Conservation (phyloP, 495 filamentous ascomycete genomes). For the Talaromyces thailandensis region DNA sequence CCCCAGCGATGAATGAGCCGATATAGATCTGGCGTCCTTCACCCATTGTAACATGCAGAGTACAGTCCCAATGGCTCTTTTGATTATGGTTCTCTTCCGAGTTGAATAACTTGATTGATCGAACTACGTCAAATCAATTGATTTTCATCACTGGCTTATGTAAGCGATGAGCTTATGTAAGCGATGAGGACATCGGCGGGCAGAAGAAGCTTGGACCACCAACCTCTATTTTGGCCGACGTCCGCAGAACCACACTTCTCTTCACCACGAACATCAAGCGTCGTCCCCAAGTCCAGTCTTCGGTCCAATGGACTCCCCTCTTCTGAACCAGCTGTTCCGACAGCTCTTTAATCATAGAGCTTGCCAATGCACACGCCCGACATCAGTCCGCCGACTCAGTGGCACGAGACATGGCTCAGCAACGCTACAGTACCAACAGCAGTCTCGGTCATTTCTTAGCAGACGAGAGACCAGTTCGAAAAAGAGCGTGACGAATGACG, state of each 20-base stretch:
- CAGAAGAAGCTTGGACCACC: slow-evolving; percentile 24
- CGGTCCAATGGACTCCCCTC: slow-evolving; percentile 67
- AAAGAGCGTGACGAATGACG: slow-evolving; percentile 20
- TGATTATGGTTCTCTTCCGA: background rate
- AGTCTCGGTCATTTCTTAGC: slow-evolving; percentile 35
- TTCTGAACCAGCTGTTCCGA: slow-evolving; percentile 69
- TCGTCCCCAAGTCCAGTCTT: background rate
- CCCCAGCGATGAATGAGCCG: slow-evolving; percentile 64
- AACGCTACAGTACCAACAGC: slow-evolving; percentile 11
- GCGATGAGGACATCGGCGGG: background rate
- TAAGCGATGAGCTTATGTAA: slow-evolving; percentile 2
- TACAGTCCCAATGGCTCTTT: background rate
- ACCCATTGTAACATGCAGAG: background rate
- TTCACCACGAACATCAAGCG: background rate
- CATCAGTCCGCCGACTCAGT: background rate
- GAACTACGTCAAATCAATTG: background rate
- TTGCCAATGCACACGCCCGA: slow-evolving; percentile 43
- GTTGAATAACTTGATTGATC: background rate
- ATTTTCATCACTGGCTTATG: background rate
- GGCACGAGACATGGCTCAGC: background rate
- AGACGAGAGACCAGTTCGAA: slow-evolving; percentile 21
- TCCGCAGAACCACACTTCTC: slow-evolving; percentile 7
- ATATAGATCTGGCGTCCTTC: slow-evolving; percentile 34
- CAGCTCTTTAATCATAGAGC: slow-evolving; percentile 66
- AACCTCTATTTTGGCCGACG: slow-evolving; percentile 9